A percentile compares a stretch with the other conserved stretches of the same genome.
phyloP scores from a whole-genome alignment of 2,329 filamentous ascomycete genomes.

The Cordyceps fumosorosea region DNA sequence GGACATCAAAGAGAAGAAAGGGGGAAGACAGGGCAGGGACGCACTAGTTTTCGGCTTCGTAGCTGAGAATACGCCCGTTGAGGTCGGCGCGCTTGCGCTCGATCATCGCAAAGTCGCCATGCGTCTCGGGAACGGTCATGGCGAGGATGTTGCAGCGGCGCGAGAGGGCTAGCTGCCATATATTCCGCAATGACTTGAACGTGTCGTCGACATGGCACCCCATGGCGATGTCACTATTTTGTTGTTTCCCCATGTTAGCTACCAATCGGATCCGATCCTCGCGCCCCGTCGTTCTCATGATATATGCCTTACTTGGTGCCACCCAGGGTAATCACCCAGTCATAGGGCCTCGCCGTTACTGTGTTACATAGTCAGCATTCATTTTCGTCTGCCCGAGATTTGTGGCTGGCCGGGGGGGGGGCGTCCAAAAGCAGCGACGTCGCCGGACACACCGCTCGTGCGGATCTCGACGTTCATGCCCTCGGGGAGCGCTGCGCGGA shows the following conservation, averaged over 20 bases:
- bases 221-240: conserved; percentile 44
- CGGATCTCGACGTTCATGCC: conserved; percentile 36
- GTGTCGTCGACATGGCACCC: conserved; percentile 34
- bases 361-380: no score
- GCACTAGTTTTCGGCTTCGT: conserved; percentile 47
- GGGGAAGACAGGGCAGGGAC: conserved; percentile 20
- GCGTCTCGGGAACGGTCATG: conserved; percentile 54
- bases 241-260: background rate
- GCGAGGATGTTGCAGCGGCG: conserved; percentile 52
- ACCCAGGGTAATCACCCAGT: conserved; percentile 58
- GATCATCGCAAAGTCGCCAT: conserved; percentile 22
- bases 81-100: conserved; percentile 35
- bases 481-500: conserved; percentile 38
- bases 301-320: conserved; percentile 50
- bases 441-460: conserved; percentile 46
- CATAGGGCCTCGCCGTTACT: conserved; percentile 27
- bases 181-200: conserved; percentile 39
- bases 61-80: conserved; percentile 46
- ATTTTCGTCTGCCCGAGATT: background rate
- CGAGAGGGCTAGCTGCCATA: conserved; percentile 44
- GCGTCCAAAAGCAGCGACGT: conserved; percentile 33
- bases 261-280: no score
- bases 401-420: no score
- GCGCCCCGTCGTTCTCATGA: no score
- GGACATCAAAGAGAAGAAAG: no score